Base-by-base conservation (phyloP, 345 rosid genomes). In the Zanthoxylum bungeanum region DNA sequence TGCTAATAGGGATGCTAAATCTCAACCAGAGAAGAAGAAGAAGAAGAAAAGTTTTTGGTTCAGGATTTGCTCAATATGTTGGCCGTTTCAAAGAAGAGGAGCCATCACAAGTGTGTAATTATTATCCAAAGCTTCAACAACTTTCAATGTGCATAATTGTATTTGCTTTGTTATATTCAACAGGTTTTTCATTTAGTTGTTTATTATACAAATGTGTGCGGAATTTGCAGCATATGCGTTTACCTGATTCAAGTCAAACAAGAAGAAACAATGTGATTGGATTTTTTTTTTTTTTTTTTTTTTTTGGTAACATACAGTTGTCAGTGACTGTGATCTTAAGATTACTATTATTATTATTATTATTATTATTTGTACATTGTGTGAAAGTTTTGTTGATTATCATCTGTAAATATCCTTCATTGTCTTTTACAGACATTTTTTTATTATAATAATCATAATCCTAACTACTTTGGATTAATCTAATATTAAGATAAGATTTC, bases 41-140 rank as follows among this genome's bases (percentile, higher is more conserved):
- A 73, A 80, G 61, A 77, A 69, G 78, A 81, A 60, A 50, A 64
- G 86, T 31, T 57, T 78, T 31, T 77, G 86, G 84, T 71, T 64
- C 52, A 69, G 70, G 65, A 3, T 73, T 59, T 82, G 81, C 78
- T 70, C 19, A 6, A 60, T 68, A n/a, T 52, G 21, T 24, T 76
- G 63, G 67, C 77, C 76, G 0, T 73, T 69, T 50, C 27, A 22
- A 37, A 68, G 62, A 47, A 68, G 62, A 7, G 42, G 44, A 31
- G 69, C 73, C 7, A 2, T 30, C 14, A 19, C 36, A 33, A 73
- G 60, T 66, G 30, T 64, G 34, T 59, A 68, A n/a, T n/a, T n/a
- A 56, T 25, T n/a, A 5, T 44, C 22, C 21, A 49, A 57, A 7
- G 56, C 73, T 57, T 57, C 19, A 44, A 12, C 7, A n/a, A n/a